Evolutionary conservation across 371 early-diverging fungal species (phyloP).

Genomic region (Chytridiales sp.): DNA sequence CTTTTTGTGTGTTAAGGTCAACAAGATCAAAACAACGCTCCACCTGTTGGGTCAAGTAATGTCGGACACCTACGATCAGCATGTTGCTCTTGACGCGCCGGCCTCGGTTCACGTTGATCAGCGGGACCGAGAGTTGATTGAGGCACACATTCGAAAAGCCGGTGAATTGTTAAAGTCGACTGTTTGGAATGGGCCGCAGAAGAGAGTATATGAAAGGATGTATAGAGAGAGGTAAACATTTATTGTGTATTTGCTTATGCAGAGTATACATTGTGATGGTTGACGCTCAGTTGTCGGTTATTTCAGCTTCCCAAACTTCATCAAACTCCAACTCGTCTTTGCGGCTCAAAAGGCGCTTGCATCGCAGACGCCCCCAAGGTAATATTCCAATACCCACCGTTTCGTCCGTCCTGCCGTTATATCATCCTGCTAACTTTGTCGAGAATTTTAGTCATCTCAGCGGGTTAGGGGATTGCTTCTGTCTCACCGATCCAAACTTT

Average conservation of each 20-base stretch:
- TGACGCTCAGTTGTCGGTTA: background rate
- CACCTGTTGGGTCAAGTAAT: background rate
- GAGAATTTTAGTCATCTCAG: constrained; percentile 4
- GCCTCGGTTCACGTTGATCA: background rate
- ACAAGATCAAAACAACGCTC: constrained; percentile 4
- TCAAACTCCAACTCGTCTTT: constrained; percentile 5
- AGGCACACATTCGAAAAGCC: background rate
- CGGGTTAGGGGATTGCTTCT: constrained; percentile 27
- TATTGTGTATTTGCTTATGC: background rate
- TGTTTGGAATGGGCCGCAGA: background rate
- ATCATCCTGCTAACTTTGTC: background rate
- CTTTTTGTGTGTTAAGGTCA: constrained; percentile 3
- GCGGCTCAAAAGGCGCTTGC: constrained; percentile 1
- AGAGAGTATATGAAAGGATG: constrained; percentile 6
- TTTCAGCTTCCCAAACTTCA: constrained; percentile 2
- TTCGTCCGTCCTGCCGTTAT: background rate
- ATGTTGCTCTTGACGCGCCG: background rate
- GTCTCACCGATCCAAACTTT: constrained; percentile 13
- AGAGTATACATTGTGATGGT: background rate
- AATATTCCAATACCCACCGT: background rate
- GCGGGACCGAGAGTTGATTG: background rate
- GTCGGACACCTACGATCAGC: background rate
- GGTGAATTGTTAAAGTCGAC: background rate
- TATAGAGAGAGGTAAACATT: constrained; percentile 1
- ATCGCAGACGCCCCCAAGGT: background rate